Conservation (phyloP, 2,329 filamentous ascomycete genomes). For the Cladosporium halotolerans region DNA sequence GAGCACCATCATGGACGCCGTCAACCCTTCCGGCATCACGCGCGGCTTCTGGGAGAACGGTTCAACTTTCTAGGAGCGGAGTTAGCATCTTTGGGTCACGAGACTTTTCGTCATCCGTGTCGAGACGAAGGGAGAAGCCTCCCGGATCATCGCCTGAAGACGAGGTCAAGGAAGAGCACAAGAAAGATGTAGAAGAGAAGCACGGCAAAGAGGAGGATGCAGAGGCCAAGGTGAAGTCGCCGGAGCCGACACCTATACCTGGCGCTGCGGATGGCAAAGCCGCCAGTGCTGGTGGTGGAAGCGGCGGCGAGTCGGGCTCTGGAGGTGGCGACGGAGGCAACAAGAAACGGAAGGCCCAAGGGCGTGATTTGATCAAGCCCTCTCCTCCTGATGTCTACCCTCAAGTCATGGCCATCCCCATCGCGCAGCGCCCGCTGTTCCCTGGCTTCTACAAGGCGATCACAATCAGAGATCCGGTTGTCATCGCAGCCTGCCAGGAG, state of each 20-base stretch:
- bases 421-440: constrained; percentile 87
- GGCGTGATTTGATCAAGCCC: constrained; percentile 72
- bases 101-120: constrained; percentile 36
- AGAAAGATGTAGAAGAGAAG: constrained; percentile 33
- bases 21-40: constrained; percentile 17
- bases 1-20: constrained; percentile 16
- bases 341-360: constrained; percentile 66
- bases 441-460: constrained; percentile 99
- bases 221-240: constrained; percentile 42
- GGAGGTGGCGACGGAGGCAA: constrained; percentile 51
- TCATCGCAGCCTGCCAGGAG: constrained; percentile 86
- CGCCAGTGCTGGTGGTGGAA: constrained; percentile 53
- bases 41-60: constrained; percentile 14
- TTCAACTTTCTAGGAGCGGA: constrained; percentile 1
- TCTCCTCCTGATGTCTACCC: constrained; percentile 92
- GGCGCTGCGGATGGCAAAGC: constrained; percentile 53
- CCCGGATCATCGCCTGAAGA: constrained; percentile 42
- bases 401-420: constrained; percentile 94
- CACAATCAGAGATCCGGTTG: constrained; percentile 87
- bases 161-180: constrained; percentile 36
- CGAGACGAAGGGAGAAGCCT: constrained; percentile 52
- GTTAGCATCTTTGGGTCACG: constrained; percentile 21
- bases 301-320: constrained; percentile 34
- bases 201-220: constrained; percentile 27
- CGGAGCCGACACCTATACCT: constrained; percentile 46